A percentile compares a stretch with the other conserved stretches of the same genome.
Evolutionary conservation across 2,329 filamentous ascomycete genomes (phyloP).

Genomic region (Talaromyces sp.): DNA sequence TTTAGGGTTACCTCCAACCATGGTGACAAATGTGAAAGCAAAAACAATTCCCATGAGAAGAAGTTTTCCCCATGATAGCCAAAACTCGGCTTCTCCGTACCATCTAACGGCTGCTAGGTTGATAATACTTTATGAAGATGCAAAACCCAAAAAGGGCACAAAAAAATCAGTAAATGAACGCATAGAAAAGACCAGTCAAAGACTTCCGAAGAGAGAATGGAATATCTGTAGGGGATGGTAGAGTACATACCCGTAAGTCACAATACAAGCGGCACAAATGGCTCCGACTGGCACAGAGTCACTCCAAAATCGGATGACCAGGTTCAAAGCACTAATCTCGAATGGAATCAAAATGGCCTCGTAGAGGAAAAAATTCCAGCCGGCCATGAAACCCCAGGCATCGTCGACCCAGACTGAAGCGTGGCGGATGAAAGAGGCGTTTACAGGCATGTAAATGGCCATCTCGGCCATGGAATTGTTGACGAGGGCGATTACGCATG

Average conservation of each 20-base stretch:
- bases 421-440: slow-evolving; percentile 77
- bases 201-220: background rate
- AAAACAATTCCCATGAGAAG: slow-evolving; percentile 51
- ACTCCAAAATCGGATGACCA: slow-evolving; percentile 3
- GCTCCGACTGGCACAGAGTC: slow-evolving; percentile 49
- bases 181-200: background rate
- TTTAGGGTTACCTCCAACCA: slow-evolving; percentile 31
- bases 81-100: slow-evolving; percentile 62
- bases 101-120: slow-evolving; percentile 57
- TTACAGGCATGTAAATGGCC: slow-evolving; percentile 76
- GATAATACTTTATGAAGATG: slow-evolving; percentile 61
- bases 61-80: slow-evolving; percentile 60
- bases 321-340: slow-evolving; percentile 16
- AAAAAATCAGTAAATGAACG: background rate
- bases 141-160: slow-evolving; percentile 53
- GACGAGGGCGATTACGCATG: slow-evolving; percentile 33
- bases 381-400: slow-evolving; percentile 77
- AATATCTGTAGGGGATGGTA: slow-evolving; percentile 36
- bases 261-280: slow-evolving; percentile 59
- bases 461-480: slow-evolving; percentile 66
- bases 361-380: slow-evolving; percentile 47
- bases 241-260: slow-evolving; percentile 56
- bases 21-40: slow-evolving; percentile 19
- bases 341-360: slow-evolving; percentile 15
- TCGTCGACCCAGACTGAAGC: slow-evolving; percentile 76